Evolutionary conservation across 2,329 filamentous ascomycete species (phyloP), one percentile per base, ranked within the genome.

Genomic region (Claviceps digitariae): DNA sequence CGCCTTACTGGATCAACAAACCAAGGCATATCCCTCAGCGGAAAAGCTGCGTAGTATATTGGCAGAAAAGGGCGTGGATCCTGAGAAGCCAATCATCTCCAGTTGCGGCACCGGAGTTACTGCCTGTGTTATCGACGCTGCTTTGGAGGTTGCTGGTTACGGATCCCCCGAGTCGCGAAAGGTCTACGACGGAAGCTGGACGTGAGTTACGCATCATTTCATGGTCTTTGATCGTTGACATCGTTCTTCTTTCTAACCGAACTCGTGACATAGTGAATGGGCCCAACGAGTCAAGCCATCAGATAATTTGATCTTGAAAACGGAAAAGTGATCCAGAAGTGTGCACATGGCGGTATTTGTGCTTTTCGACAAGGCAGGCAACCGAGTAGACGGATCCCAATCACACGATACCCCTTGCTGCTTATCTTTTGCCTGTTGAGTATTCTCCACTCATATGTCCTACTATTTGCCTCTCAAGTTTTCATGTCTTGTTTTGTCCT

Each of bases 101-200:
- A 91, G 81, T 62, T 98, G 93, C 62, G 93, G 93, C 13, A 96
- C 90, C 7, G 93, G 93, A 36, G 91, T 98, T 51, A 97, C 90
- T 12, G 93, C 93, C 8, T 88, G 87, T 20, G 81, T 96, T 45
- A 81, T 98, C 44, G 93, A 98, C 65, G 85, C 90, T 40, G 93
- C 90, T 2, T 71, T 98, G 52, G 81, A 81, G 31, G 83, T 89
- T 67, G 88, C 90, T 23, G 84, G 83, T 1, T 90, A 82, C 64
- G 87, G 86, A 2, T 73, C 79, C 4, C 69, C 78, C 0, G 77
- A 83, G 56, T 79, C 79, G 52, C 80, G 87, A 59, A 83, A 79
- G 64, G 76, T 98, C 23, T 98, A 98, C 63, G 93, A 98, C 67
- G 93, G 93, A 48, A 95, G 90, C 69, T 98, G 93, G 93, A 97